Conservation (phyloP, 192 early-diverging fungal species). For the Backusella liffmaniae region DNA sequence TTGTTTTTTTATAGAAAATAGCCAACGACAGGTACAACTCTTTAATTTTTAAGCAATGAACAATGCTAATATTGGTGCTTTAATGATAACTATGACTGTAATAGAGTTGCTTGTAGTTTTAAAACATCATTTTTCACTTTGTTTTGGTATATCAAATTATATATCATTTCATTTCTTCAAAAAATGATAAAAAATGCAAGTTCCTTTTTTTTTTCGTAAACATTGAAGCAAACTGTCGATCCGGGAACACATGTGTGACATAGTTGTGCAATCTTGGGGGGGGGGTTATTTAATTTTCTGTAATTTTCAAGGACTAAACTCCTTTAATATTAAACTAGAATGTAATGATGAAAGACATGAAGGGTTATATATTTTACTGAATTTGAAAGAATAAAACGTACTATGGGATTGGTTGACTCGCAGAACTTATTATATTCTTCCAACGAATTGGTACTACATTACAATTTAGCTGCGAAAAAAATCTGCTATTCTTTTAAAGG, state of each 20-base stretch:
- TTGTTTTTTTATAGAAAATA: not conserved
- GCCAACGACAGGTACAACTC: not conserved
- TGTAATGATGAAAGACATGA: not conserved
- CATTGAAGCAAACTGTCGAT: not conserved
- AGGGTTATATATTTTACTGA: not conserved
- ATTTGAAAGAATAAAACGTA: not conserved
- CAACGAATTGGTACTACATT: not conserved
- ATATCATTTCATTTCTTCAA: not conserved
- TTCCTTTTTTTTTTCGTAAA: not conserved
- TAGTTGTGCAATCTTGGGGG: not conserved
- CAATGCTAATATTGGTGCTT: not conserved
- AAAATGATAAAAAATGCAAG: not conserved
- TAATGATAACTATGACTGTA: not conserved
- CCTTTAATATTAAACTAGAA: not conserved
- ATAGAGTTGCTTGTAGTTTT: not conserved
- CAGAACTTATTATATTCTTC: not conserved
- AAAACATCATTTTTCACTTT: not conserved
- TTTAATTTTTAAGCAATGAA: not conserved
- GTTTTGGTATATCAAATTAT: not conserved
- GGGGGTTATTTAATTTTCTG: too few species aligned
- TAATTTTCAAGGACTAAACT: too few species aligned
- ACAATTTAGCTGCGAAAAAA: not conserved
- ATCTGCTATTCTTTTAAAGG: not conserved
- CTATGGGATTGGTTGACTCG: not conserved
- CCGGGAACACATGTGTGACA: not conserved